phyloP scores from a whole-genome alignment of 108 stramenopile species.

The Nitzschia inconspicua region DNA sequence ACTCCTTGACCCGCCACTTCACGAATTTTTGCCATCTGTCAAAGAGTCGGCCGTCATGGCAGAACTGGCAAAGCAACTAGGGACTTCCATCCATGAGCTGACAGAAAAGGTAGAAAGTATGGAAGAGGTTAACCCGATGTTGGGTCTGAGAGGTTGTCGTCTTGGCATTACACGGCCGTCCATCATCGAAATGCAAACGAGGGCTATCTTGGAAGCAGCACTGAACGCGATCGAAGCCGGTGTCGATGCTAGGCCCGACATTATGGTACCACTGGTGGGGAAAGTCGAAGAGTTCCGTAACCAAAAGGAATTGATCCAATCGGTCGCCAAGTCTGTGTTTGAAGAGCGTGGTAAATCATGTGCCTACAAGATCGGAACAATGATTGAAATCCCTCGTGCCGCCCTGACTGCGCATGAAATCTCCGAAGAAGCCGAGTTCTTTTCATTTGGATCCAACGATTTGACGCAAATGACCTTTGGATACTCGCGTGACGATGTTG shows the following conservation, averaged over 20 bases:
- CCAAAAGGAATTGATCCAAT: slow-evolving; percentile 55
- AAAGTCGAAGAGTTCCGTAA: slow-evolving; percentile 54
- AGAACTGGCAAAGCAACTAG: slow-evolving; percentile 53
- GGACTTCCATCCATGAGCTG: slow-evolving; percentile 39
- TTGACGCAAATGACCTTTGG: slow-evolving; percentile 85
- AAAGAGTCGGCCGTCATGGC: slow-evolving; percentile 46
- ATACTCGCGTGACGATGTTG: slow-evolving; percentile 83
- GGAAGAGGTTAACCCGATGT: slow-evolving; percentile 84
- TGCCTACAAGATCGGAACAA: slow-evolving; percentile 80
- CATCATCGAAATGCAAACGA: slow-evolving; percentile 72
- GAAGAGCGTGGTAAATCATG: slow-evolving; percentile 46
- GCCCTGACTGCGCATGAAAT: slow-evolving; percentile 70
- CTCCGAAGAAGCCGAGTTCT: slow-evolving; percentile 70
- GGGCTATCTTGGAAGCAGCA: slow-evolving; percentile 67
- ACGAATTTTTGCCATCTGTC: slow-evolving; percentile 77
- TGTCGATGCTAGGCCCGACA: slow-evolving; percentile 52
- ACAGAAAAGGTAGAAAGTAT: slow-evolving; percentile 54
- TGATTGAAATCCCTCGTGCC: slow-evolving; percentile 89
- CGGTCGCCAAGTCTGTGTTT: slow-evolving; percentile 45
- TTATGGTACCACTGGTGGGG: slow-evolving; percentile 74
- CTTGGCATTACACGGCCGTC: slow-evolving; percentile 67
- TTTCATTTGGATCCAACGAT: slow-evolving; percentile 87
- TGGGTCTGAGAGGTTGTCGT: slow-evolving; percentile 79
- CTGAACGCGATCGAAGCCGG: slow-evolving; percentile 52
- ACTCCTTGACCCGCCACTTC: slow-evolving; percentile 85